These are phyloP conservation scores for Boletus patriciae DNA, from an alignment of 768 basidiomycete genomes.

Conservation along the genomic window DNA sequence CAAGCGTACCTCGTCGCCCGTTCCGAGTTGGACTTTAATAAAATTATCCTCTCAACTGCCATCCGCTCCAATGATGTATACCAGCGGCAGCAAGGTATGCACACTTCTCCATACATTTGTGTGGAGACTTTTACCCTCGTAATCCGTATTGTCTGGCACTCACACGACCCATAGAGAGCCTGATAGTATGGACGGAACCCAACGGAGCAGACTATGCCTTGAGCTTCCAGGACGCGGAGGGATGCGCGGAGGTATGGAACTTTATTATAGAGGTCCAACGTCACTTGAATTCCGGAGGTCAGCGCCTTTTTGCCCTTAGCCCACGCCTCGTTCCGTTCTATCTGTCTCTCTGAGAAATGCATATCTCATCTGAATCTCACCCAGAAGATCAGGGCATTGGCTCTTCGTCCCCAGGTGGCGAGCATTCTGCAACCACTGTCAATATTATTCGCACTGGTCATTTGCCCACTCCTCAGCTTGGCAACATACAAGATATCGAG, in stretches of 20 bases:
- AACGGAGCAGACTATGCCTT: slow-evolving; percentile 93
- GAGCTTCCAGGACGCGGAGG: slow-evolving; percentile 95
- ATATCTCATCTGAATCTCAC: slow-evolving; percentile 14
- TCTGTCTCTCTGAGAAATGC: slow-evolving; percentile 17
- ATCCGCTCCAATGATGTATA: slow-evolving; percentile 84
- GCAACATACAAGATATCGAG: slow-evolving; percentile 79
- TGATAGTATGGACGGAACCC: slow-evolving; percentile 99
- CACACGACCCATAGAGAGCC: slow-evolving; percentile 64
- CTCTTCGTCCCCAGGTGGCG: slow-evolving; percentile 66
- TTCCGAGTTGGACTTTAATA: slow-evolving; percentile 68
- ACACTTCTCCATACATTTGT: slow-evolving; percentile 2
- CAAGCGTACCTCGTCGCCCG: slow-evolving; percentile 85
- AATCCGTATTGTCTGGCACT: slow-evolving; percentile 12
- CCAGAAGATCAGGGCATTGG: slow-evolving; percentile 48
- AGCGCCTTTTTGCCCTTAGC: slow-evolving; percentile 32
- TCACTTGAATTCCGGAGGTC: slow-evolving; percentile 70
- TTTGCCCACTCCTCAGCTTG: slow-evolving; percentile 73
- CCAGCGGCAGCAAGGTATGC: slow-evolving; percentile 80
- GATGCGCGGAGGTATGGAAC: slow-evolving; percentile 95
- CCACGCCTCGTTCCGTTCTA: slow-evolving; percentile 6
- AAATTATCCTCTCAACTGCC: slow-evolving; percentile 74
- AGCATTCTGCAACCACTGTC: slow-evolving; percentile 57
- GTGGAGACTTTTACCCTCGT: background rate
- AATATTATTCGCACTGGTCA: slow-evolving; percentile 70
- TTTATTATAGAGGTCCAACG: slow-evolving; percentile 92